Evolutionary conservation across 352 stramenopile species (phyloP), one percentile per base, ranked within the genome.

Genomic region (Pythium myriotylum): DNA sequence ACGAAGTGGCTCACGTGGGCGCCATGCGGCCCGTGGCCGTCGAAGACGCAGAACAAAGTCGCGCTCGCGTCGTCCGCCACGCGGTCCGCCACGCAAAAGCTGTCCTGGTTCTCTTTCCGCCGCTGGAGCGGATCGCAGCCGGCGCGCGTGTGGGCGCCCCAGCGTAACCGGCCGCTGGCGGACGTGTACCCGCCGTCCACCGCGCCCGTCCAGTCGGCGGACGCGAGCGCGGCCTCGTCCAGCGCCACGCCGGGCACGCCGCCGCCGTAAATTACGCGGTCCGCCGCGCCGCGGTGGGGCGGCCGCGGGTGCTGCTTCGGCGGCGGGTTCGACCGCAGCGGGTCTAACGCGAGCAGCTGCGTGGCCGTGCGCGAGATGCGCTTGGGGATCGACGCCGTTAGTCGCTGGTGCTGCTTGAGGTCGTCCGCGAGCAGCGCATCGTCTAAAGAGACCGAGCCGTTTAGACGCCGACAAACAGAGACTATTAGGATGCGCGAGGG

Each of bases 51-150:
- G 62, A 94, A 88, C 43, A 92, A 84, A 45, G 77, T 88, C 16
- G 73, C 49, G 46, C 65, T 60, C 6, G 49, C n/a, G 39, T 89
- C 79, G 4, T 80, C 66, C 3, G 60, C 74, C 29, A 92, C 45
- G 12, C 47, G 58, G 46, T 92, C 82, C 49, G 67, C 74, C 17
- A 94, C 71, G 37, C 73, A 89, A 33, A 94, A 79, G 23, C 70
- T 76, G 67, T 94, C 84, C 61, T 94, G 84, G 65, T 94, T 94
- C 65, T 94, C 82, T 43, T 94, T 94, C 2, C 84, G 77, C n/a
- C 84, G 79, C n/a, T 77, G 68, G 58, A 94, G 54, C 13, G 81
- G 74, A 58, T 94, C 84, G 59, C 88, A 89, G 27, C 84, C 84
- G 20, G 84, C 82, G 47, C 84, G 74, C 6, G 68, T 84, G 35